phyloP scores from a whole-genome alignment of 177 flowering plant genomes.

The Vitis hybrid region DNA sequence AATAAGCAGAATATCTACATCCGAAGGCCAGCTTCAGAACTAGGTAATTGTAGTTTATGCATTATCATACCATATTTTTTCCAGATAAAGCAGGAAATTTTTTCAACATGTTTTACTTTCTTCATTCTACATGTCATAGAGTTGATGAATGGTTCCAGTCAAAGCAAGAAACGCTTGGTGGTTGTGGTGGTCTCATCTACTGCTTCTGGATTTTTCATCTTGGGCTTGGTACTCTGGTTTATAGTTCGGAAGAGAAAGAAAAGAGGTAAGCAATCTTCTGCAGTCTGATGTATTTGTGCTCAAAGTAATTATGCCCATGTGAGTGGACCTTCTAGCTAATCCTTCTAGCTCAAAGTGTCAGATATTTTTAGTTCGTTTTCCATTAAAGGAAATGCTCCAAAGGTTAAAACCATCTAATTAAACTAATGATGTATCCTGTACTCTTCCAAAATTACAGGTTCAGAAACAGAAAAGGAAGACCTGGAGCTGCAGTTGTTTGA shows the following conservation, averaged over 20 bases:
- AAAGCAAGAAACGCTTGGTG: too few relatives aligned
- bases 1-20: slow-evolving; percentile 21
- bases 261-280: too few relatives aligned
- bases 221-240: too few relatives aligned
- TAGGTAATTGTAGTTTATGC: slow-evolving; percentile 13
- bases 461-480: slow-evolving; percentile 8
- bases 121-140: neutral
- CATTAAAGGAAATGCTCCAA: neutral
- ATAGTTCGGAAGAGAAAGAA: too few relatives aligned
- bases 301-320: too few relatives aligned
- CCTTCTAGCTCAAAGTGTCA: too few relatives aligned
- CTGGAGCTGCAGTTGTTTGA: slow-evolving; percentile 20
- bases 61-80: neutral
- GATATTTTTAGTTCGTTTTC: too few relatives aligned
- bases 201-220: too few relatives aligned
- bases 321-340: too few relatives aligned
- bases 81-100: neutral
- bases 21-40: slow-evolving; percentile 18
- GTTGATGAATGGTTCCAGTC: too few relatives aligned
- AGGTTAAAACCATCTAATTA: neutral
- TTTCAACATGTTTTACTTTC: neutral
- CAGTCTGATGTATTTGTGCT: too few relatives aligned
- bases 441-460: neutral
- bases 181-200: too few relatives aligned
- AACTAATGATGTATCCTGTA: neutral